phyloP scores from a whole-genome alignment of 768 basidiomycete species.

The Calocera cornea region DNA sequence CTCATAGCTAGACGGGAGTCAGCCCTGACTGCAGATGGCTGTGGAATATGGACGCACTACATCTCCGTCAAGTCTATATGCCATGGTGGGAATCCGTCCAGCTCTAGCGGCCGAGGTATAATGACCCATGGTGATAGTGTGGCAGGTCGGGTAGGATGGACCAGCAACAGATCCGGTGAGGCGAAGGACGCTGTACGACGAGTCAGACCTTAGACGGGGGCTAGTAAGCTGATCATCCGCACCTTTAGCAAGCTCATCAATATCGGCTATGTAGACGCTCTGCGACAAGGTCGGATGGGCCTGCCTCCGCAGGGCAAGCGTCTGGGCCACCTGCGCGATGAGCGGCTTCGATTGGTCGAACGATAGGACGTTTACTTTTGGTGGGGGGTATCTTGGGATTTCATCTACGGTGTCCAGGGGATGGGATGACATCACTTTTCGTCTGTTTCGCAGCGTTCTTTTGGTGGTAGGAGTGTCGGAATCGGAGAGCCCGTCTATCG shows the following conservation, averaged over 20 bases:
- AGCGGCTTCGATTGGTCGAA: conserved; percentile 1
- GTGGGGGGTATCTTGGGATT: background rate
- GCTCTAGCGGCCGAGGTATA: background rate
- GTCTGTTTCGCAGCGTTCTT: background rate
- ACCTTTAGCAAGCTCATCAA: background rate
- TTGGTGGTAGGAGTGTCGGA: background rate
- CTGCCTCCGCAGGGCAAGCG: background rate
- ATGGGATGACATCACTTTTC: background rate
- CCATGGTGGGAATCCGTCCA: background rate
- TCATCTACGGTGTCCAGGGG: background rate
- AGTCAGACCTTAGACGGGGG: background rate
- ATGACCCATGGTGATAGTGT: background rate
- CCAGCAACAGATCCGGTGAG: background rate
- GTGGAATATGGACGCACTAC: background rate
- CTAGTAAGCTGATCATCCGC: background rate
- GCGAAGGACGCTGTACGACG: background rate
- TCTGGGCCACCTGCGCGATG: background rate
- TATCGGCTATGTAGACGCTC: background rate
- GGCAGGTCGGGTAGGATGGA: background rate
- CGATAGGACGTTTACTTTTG: background rate
- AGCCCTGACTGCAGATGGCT: background rate
- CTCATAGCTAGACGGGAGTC: background rate
- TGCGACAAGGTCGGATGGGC: background rate
- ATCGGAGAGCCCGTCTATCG: background rate
- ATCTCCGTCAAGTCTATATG: background rate